These are phyloP conservation scores for Herpotrichia juniperi DNA, from an alignment of 2,329 filamentous ascomycete species.

Conservation along the genomic window DNA sequence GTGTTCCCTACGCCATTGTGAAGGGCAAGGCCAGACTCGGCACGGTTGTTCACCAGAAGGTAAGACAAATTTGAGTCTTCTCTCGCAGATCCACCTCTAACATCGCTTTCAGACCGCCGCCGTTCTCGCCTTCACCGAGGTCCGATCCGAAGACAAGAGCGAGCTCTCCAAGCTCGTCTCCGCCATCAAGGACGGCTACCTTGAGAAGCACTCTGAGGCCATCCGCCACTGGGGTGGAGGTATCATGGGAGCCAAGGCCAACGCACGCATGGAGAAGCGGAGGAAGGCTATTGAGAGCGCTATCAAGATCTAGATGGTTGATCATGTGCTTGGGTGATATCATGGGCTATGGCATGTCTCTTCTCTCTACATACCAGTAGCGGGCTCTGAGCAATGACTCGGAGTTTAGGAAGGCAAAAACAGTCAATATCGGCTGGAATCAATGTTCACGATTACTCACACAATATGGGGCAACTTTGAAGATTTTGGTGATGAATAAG, in stretches of 20 bases:
- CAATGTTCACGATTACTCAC: conserved; percentile 39
- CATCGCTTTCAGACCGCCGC: conserved; percentile 78
- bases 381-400: conserved; percentile 44
- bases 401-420: conserved; percentile 49
- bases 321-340: conserved; percentile 33
- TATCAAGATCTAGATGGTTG: conserved; percentile 87
- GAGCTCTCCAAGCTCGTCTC: conserved; percentile 97
- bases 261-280: conserved; percentile 79
- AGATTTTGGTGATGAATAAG: conserved; percentile 13
- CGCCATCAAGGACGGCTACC: conserved; percentile 97
- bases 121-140: conserved; percentile 93
- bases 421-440: conserved; percentile 38
- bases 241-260: conserved; percentile 98
- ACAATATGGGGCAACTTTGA: background rate
- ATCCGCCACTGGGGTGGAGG: conserved; percentile 98
- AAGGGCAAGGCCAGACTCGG: conserved; percentile 99
- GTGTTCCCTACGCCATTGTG: conserved; percentile 94
- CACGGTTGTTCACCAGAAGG: conserved; percentile 99
- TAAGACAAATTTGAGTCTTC: conserved; percentile 46
- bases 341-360: conserved; percentile 45
- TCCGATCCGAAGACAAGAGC: conserved; percentile 96
- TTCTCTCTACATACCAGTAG: conserved; percentile 46
- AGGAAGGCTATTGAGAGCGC: conserved; percentile 91
- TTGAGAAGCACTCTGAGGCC: conserved; percentile 90
- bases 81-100: background rate